Percentiles rank a stretch among this genome's conserved stretches.
These are phyloP conservation scores for Sphagnurus paluster DNA, from an alignment of 1,284 basidiomycete species.

Conservation along the genomic window DNA sequence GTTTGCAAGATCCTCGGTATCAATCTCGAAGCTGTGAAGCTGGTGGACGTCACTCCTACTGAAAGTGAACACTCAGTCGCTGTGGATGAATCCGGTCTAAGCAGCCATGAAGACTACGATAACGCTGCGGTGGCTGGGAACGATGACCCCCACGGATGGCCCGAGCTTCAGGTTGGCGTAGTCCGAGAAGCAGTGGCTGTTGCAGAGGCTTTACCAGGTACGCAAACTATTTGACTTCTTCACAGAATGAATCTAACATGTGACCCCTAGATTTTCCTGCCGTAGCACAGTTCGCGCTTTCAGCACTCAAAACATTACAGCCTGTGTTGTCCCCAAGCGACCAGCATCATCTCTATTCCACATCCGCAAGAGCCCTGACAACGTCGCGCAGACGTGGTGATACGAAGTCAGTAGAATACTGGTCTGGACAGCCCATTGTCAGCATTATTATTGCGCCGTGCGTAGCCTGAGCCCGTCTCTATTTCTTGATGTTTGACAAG, in stretches of 20 bases:
- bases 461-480: constrained; percentile 26
- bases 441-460: constrained; percentile 80
- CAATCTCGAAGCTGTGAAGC: constrained; percentile 65
- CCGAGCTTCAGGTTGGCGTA: constrained; percentile 88
- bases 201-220: constrained; percentile 89
- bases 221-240: constrained; percentile 22
- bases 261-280: constrained; percentile 65
- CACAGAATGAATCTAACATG: constrained; percentile 10
- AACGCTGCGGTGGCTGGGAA: constrained; percentile 39
- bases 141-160: constrained; percentile 81
- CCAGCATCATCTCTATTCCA: constrained; percentile 76
- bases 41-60: constrained; percentile 37
- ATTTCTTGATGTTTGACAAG: constrained; percentile 10
- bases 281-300: constrained; percentile 77
- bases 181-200: constrained; percentile 89
- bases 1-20: constrained; percentile 80
- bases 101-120: constrained; percentile 28
- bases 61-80: constrained; percentile 15
- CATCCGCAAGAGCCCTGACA: constrained; percentile 66
- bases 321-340: constrained; percentile 67
- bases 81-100: constrained; percentile 11
- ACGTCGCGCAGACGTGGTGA: constrained; percentile 80
- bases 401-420: constrained; percentile 70
- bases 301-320: constrained; percentile 72
- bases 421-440: constrained; percentile 79